Conservation (phyloP, 176 grass and related monocot genomes). For the Triticum monococcum region DNA sequence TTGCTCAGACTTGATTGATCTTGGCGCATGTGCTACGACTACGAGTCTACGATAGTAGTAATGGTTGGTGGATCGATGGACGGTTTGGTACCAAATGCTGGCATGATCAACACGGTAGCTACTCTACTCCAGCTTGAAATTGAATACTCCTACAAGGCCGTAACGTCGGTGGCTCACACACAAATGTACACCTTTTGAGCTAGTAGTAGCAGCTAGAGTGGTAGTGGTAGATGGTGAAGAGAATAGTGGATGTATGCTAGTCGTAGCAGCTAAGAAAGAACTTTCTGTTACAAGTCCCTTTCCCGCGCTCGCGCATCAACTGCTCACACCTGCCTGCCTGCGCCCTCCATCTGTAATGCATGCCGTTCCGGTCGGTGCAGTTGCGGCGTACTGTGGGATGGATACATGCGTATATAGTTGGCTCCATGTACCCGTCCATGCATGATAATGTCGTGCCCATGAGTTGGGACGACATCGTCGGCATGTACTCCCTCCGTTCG, state of each 20-base stretch:
- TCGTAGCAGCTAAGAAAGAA: too few relatives aligned
- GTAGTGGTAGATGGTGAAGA: neutral
- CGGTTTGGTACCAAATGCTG: neutral
- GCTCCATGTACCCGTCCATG: neutral
- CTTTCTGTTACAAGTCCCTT: conserved; percentile 45
- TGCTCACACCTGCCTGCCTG: neutral
- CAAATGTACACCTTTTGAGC: too few relatives aligned
- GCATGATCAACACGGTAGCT: neutral
- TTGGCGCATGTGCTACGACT: too few relatives aligned
- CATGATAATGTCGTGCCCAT: neutral
- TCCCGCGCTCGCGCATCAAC: neutral
- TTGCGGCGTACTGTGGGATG: neutral
- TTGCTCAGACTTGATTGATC: too few relatives aligned
- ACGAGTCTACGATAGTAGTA: too few relatives aligned
- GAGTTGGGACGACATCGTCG: neutral
- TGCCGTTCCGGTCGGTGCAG: neutral
- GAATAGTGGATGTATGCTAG: neutral
- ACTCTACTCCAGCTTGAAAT: too few relatives aligned
- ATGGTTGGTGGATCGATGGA: neutral
- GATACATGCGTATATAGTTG: neutral
- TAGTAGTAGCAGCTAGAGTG: too few relatives aligned
- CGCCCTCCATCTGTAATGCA: neutral
- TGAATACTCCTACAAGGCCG: neutral
- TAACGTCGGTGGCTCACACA: neutral
- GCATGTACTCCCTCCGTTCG: too few relatives aligned